Conservation (phyloP, 805 yeast genomes). For the Wickerhamiella australiensis region DNA sequence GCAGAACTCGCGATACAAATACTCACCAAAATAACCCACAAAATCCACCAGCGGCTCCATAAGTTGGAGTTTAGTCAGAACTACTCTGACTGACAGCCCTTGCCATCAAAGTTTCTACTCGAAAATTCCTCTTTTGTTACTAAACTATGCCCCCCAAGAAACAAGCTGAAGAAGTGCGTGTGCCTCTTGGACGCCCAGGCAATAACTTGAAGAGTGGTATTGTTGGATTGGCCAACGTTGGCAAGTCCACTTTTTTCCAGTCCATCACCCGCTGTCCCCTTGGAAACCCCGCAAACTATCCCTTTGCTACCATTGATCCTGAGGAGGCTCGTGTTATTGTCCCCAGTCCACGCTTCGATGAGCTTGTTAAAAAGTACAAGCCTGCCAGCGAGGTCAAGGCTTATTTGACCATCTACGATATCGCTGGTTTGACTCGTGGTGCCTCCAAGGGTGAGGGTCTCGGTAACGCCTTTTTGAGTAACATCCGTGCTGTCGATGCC, state of each 20-base stretch:
- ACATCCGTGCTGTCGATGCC: constrained; percentile 96
- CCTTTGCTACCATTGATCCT: constrained; percentile 67
- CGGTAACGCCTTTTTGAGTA: constrained; percentile 93
- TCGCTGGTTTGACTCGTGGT: constrained; percentile 96
- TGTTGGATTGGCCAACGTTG: constrained; percentile 77
- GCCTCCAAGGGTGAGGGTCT: constrained; percentile 95
- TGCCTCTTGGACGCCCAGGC: constrained; percentile 76
- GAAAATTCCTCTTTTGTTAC: constrained; percentile 1
- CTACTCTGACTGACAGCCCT: neutral
- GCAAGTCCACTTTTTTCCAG: constrained; percentile 48
- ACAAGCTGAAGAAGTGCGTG: constrained; percentile 55
- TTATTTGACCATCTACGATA: constrained; percentile 82
- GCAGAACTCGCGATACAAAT: neutral
- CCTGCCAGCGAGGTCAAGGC: constrained; percentile 88
- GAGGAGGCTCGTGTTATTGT: constrained; percentile 49
- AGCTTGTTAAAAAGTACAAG: constrained; percentile 44
- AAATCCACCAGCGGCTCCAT: too few species aligned
- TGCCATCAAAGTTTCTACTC: neutral
- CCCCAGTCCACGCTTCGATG: constrained; percentile 40
- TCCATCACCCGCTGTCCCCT: constrained; percentile 49
- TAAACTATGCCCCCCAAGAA: constrained; percentile 62
- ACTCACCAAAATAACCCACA: neutral
- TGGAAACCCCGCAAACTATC: constrained; percentile 58
- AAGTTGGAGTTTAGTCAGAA: neutral
- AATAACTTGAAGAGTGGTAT: constrained; percentile 68